These are phyloP conservation scores for Ramularia endophylla DNA, from an alignment of 2,329 filamentous ascomycete species.

Conservation along the genomic window DNA sequence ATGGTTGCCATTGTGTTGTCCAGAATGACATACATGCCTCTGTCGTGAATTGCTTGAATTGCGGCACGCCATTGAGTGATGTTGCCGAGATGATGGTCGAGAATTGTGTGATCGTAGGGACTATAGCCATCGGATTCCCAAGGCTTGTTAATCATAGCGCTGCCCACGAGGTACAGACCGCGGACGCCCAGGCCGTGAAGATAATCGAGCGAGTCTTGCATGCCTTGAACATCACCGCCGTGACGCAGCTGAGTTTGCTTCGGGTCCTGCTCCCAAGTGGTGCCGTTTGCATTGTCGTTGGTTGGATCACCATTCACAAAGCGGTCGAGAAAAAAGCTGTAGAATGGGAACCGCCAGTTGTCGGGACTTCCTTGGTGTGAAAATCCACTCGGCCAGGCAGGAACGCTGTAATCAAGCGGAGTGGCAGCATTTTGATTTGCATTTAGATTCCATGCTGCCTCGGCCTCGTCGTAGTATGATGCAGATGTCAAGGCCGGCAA, in stretches of 20 bases:
- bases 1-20: constrained; percentile 62
- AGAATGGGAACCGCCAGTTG: constrained; percentile 62
- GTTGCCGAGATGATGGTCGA: constrained; percentile 58
- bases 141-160: constrained; percentile 57
- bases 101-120: constrained; percentile 53
- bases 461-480: constrained; percentile 43
- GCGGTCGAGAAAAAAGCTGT: constrained; percentile 58
- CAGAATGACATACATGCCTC: constrained; percentile 60
- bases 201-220: constrained; percentile 58
- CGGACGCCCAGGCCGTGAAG: constrained; percentile 58
- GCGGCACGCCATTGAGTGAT: constrained; percentile 53
- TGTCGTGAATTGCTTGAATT: constrained; percentile 55
- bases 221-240: constrained; percentile 54
- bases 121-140: constrained; percentile 58
- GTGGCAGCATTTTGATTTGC: constrained; percentile 50
- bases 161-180: constrained; percentile 59
- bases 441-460: constrained; percentile 56
- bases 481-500: constrained; percentile 18
- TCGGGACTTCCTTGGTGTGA: constrained; percentile 50
- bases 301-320: constrained; percentile 60
- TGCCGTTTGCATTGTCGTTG: constrained; percentile 59
- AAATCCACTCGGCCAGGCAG: constrained; percentile 36
- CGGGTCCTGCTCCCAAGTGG: constrained; percentile 55
- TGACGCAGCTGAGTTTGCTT: constrained; percentile 57
- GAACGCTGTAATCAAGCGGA: constrained; percentile 52